Percentiles rank a stretch among this genome's conserved stretches.
phyloP scores from a whole-genome alignment of 2,329 filamentous ascomycete genomes.

The Didymella sp. region DNA sequence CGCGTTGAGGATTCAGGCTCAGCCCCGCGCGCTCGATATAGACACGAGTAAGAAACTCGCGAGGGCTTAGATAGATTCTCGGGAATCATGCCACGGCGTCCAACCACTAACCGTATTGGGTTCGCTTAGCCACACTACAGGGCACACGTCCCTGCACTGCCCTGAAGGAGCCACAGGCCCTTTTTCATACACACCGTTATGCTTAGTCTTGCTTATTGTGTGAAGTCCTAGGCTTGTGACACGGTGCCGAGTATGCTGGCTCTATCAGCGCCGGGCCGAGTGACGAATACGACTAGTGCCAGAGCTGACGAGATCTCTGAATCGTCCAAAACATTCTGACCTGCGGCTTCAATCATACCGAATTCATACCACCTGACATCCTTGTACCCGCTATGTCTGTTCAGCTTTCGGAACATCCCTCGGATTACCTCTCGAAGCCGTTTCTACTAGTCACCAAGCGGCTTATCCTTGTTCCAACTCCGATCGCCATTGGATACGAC shows the following conservation, averaged over 20 bases:
- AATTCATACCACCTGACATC: neutral
- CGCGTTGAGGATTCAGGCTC: neutral
- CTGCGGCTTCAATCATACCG: neutral
- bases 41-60: neutral
- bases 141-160: constrained; percentile 1
- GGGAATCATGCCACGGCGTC: constrained; percentile 10
- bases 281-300: neutral
- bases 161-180: constrained; percentile 8
- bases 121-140: constrained; percentile 2
- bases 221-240: constrained; percentile 5
- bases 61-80: neutral
- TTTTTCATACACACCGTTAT: neutral
- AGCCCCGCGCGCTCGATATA: constrained; percentile 5
- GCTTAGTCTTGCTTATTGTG: constrained; percentile 9
- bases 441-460: constrained; percentile 17
- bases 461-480: constrained; percentile 21
- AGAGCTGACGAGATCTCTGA: neutral
- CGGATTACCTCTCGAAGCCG: constrained; percentile 8
- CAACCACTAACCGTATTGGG: constrained; percentile 1
- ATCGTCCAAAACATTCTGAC: neutral
- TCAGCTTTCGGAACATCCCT: constrained; percentile 8
- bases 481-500: constrained; percentile 10
- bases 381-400: constrained; percentile 2
- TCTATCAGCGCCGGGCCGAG: neutral
- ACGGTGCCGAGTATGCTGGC: neutral